Evolutionary conservation across 1,284 basidiomycete species (phyloP).

Genomic region (Cystobasidiaceae sp.): DNA sequence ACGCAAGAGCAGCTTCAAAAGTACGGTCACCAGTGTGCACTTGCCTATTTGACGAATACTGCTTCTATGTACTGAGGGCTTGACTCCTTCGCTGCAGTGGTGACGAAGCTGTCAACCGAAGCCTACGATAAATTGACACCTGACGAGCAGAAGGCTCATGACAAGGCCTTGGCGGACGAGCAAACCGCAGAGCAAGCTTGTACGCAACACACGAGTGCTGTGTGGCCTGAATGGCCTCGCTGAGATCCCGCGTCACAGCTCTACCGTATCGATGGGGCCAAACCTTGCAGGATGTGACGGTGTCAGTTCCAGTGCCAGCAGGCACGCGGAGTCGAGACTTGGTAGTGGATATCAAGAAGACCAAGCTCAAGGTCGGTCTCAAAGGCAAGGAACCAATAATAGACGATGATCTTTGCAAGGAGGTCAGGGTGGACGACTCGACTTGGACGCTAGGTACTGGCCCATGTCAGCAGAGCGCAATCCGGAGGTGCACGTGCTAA

Average conservation of each 20-base stretch:
- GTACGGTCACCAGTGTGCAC: no score
- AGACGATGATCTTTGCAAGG: conserved; percentile 84
- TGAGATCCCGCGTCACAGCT: conserved; percentile 37
- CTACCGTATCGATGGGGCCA: conserved; percentile 93
- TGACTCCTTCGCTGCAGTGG: conserved; percentile 17
- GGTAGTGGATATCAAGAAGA: conserved; percentile 68
- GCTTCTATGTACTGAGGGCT: neutral
- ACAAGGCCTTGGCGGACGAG: conserved; percentile 18
- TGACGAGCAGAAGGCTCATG: conserved; percentile 27
- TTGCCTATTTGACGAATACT: no score
- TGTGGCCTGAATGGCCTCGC: neutral
- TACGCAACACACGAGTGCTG: neutral
- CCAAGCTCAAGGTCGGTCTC: conserved; percentile 72
- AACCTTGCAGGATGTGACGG: conserved; percentile 77
- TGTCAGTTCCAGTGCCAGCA: conserved; percentile 74
- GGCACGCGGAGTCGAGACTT: conserved; percentile 80
- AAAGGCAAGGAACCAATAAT: conserved; percentile 81
- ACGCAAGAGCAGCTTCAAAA: no score
- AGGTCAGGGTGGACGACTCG: conserved; percentile 91
- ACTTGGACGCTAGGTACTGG: conserved; percentile 84
- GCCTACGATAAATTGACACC: conserved; percentile 29
- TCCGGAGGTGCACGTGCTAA: neutral
- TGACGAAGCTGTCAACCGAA: conserved; percentile 27
- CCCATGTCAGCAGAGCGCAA: neutral
- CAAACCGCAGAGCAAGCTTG: conserved; percentile 50